phyloP scores from a whole-genome alignment of 768 basidiomycete species.

The Boletus rex-veris region DNA sequence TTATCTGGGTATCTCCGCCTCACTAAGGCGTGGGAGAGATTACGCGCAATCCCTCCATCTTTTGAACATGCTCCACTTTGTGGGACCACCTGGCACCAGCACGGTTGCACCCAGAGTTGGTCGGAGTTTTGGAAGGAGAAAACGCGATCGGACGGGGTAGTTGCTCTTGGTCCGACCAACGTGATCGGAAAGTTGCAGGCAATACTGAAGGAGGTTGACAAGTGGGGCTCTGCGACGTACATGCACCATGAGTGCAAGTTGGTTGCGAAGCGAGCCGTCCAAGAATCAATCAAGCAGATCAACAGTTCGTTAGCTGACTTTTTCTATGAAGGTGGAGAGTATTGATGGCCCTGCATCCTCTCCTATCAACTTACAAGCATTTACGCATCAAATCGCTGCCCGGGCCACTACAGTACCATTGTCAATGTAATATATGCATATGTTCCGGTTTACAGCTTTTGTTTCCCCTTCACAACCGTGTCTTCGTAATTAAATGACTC shows the following conservation, averaged over 20 bases:
- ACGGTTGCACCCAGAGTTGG: conserved; percentile 71
- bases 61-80: conserved; percentile 66
- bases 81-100: conserved; percentile 68
- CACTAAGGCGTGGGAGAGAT: conserved; percentile 59
- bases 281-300: conserved; percentile 51
- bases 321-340: conserved; percentile 43
- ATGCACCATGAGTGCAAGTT: conserved; percentile 75
- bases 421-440: not conserved
- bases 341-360: conserved; percentile 10
- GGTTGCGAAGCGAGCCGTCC: conserved; percentile 53
- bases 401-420: not conserved
- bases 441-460: conserved; percentile 15
- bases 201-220: conserved; percentile 64
- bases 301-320: conserved; percentile 62
- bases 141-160: conserved; percentile 56
- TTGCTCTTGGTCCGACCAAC: conserved; percentile 59
- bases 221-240: conserved; percentile 69
- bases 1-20: conserved; percentile 70
- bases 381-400: not conserved
- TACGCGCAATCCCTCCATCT: conserved; percentile 52
- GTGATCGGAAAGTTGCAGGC: conserved; percentile 62
- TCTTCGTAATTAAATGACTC: conserved; percentile 23
- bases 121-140: conserved; percentile 79
- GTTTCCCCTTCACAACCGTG: conserved; percentile 27
- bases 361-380: not conserved